Percentiles rank a stretch among this genome's conserved stretches.
Evolutionary conservation across 495 filamentous ascomycete genomes (phyloP).

Genomic region (Hyaloscypha hepaticicola): DNA sequence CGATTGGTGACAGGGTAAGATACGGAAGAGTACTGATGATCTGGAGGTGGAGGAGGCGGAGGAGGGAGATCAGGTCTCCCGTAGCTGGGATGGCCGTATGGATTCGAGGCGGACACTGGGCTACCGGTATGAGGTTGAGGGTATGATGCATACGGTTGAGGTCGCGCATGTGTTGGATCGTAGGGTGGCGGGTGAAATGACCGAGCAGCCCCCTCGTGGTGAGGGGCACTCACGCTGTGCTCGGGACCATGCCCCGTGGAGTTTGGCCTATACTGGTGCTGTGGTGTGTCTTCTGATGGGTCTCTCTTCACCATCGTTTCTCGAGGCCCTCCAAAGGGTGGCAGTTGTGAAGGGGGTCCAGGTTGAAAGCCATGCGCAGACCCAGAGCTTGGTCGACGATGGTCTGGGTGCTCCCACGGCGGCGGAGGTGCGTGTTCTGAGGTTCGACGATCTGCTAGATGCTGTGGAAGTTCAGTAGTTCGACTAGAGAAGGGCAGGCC

Average conservation of each 20-base stretch:
- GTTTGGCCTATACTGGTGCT: slow-evolving; percentile 22
- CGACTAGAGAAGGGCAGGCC: slow-evolving; percentile 13
- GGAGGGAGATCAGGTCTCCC: slow-evolving; percentile 4
- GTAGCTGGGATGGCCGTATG: slow-evolving; percentile 42
- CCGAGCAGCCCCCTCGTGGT: slow-evolving; percentile 10
- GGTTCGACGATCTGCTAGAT: slow-evolving; percentile 22
- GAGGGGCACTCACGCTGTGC: slow-evolving; percentile 18
- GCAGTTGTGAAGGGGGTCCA: slow-evolving; percentile 14
- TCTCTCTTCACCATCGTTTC: slow-evolving; percentile 52
- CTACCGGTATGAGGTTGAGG: slow-evolving; percentile 45
- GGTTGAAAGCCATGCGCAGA: slow-evolving; percentile 24
- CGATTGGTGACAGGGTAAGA: slow-evolving; percentile 13
- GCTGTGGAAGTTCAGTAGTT: slow-evolving; percentile 13
- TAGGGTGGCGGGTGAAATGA: slow-evolving; percentile 32
- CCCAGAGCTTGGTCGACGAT: slow-evolving; percentile 25
- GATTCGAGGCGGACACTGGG: slow-evolving; percentile 40
- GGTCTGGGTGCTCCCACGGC: slow-evolving; percentile 28
- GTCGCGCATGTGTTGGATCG: slow-evolving; percentile 34
- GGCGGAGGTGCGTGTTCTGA: slow-evolving; percentile 11
- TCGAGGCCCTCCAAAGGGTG: slow-evolving; percentile 36
- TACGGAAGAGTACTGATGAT: slow-evolving; percentile 16
- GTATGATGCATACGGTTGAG: slow-evolving; percentile 40
- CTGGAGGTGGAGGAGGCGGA: slow-evolving; percentile 6
- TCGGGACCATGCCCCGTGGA: slow-evolving; percentile 25
- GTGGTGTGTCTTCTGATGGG: slow-evolving; percentile 41